Evolutionary conservation across 805 yeast species (phyloP).

Genomic region (Candida silvicultrix): DNA sequence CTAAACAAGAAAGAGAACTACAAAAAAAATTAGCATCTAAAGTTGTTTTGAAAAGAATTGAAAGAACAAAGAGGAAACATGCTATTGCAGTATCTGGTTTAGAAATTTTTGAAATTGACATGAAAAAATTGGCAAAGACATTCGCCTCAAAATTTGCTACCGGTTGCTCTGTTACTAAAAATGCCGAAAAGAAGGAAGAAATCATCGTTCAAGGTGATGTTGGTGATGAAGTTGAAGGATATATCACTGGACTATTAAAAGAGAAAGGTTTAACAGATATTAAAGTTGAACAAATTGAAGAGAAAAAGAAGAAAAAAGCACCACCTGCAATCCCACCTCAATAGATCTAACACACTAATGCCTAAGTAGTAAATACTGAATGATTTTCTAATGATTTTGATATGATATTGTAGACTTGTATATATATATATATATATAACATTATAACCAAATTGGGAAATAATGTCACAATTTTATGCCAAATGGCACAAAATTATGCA

Average conservation of each 20-base stretch:
- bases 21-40: constrained; percentile 75
- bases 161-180: constrained; percentile 88
- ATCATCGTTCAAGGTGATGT: constrained; percentile 93
- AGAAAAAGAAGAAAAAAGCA: constrained; percentile 64
- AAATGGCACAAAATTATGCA: no score
- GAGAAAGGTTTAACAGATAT: constrained; percentile 81
- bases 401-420: no score
- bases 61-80: constrained; percentile 83
- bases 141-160: constrained; percentile 95
- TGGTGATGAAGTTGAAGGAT: constrained; percentile 81
- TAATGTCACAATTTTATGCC: no score
- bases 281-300: constrained; percentile 85
- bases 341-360: background rate
- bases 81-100: constrained; percentile 82
- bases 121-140: constrained; percentile 86
- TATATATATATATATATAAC: no score
- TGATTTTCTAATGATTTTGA: background rate
- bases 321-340: constrained; percentile 6
- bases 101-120: constrained; percentile 82
- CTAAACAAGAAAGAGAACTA: constrained; percentile 77
- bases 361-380: background rate
- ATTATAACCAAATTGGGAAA: no score
- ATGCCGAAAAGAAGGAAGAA: constrained; percentile 88
- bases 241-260: constrained; percentile 60
- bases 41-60: constrained; percentile 78